Evolutionary conservation across 208 protist species (phyloP).

Genomic region (Lotmaria passim): DNA sequence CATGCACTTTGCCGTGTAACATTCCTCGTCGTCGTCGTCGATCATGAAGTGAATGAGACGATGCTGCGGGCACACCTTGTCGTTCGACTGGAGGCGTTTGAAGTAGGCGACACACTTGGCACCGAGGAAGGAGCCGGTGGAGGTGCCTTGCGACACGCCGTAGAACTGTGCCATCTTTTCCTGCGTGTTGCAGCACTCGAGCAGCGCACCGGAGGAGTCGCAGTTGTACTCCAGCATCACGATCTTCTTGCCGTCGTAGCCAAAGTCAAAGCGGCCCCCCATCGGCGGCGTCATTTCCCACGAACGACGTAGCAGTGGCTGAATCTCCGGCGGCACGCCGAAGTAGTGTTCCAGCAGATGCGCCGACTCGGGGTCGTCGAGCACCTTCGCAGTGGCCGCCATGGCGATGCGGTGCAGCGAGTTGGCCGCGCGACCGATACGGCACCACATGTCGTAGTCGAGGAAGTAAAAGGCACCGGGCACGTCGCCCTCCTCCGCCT

Average conservation of each 20-base stretch:
- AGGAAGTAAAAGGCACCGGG: conserved; percentile 72
- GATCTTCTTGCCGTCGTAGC: conserved; percentile 70
- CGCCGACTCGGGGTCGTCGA: conserved; percentile 53
- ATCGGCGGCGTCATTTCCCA: conserved; percentile 65
- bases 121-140: conserved; percentile 71
- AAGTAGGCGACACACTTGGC: conserved; percentile 66
- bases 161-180: conserved; percentile 80
- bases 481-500: conserved; percentile 47
- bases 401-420: conserved; percentile 76
- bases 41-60: conserved; percentile 85
- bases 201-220: conserved; percentile 72
- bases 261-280: conserved; percentile 82
- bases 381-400: conserved; percentile 60
- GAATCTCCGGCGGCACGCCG: conserved; percentile 69
- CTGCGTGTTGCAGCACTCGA: conserved; percentile 87
- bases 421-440: conserved; percentile 58
- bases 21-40: conserved; percentile 84
- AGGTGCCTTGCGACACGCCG: conserved; percentile 57
- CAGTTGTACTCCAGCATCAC: conserved; percentile 87
- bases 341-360: conserved; percentile 78
- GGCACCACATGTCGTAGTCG: conserved; percentile 82
- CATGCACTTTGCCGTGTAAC: conserved; percentile 80
- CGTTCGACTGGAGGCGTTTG: conserved; percentile 45
- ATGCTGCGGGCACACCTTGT: conserved; percentile 50
- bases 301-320: conserved; percentile 57